Evolutionary conservation across 768 basidiomycete genomes (phyloP).

Genomic region (Lentinula lateritia): DNA sequence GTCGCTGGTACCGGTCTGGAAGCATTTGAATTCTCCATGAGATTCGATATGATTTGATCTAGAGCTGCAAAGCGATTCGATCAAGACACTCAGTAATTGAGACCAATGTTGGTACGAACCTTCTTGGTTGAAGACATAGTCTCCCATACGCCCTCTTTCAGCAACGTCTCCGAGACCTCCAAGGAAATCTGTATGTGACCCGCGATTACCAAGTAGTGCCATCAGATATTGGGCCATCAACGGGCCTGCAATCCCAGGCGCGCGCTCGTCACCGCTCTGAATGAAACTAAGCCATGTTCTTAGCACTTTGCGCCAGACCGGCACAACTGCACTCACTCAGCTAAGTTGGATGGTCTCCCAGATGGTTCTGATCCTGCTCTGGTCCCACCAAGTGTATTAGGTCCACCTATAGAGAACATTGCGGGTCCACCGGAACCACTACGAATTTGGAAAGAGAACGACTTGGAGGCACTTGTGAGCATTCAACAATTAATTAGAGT

Average conservation of each 20-base stretch:
- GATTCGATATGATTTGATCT: slow-evolving; percentile 79
- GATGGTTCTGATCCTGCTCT: slow-evolving; percentile 15
- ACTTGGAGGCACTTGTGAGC: not conserved
- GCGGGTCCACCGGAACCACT: slow-evolving; percentile 20
- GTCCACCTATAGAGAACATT: slow-evolving; percentile 31
- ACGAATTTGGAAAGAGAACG: slow-evolving; percentile 30
- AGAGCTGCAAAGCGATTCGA: slow-evolving; percentile 39
- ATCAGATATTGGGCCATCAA: slow-evolving; percentile 73
- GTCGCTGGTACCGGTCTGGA: slow-evolving; percentile 80
- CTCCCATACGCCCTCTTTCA: slow-evolving; percentile 66
- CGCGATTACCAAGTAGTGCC: slow-evolving; percentile 49
- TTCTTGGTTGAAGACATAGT: slow-evolving; percentile 91
- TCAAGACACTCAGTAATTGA: not conserved
- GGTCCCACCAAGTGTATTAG: slow-evolving; percentile 18
- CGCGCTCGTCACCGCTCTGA: slow-evolving; percentile 25
- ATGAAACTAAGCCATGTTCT: slow-evolving; percentile 24
- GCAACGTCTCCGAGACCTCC: slow-evolving; percentile 26
- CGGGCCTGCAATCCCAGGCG: slow-evolving; percentile 45
- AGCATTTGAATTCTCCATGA: slow-evolving; percentile 78
- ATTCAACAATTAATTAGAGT: too few relatives aligned
- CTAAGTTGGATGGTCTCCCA: slow-evolving; percentile 35
- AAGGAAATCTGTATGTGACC: slow-evolving; percentile 35
- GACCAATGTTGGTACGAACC: slow-evolving; percentile 35
- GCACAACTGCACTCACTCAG: slow-evolving; percentile 39
- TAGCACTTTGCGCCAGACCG: not conserved